Evolutionary conservation across 176 grass and related monocot genomes (phyloP), one percentile per base, ranked within the genome.

Genomic region (Leersia perrieri): DNA sequence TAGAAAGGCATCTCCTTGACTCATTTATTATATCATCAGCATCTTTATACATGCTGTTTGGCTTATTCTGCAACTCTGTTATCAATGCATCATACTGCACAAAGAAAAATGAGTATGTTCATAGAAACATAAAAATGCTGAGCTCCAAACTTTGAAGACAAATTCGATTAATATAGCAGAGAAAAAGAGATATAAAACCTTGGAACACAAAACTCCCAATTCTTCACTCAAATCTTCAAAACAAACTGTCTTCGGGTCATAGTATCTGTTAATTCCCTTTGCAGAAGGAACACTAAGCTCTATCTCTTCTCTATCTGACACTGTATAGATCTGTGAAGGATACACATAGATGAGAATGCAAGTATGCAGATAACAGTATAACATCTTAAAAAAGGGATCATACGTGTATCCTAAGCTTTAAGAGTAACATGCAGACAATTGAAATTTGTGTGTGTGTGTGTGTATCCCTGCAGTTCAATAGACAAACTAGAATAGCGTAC

Each of bases 191-290:
- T 66, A 75, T 60, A n/a, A 40, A 66, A 94, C 86, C 92, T 91
- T 86, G 38, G 86, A 76, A 66, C 13, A 77, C 25, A 94, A 49
- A 83, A 30, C 22, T 57, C 23, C 14, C 72, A 92, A 73, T 62
- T 92, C 82, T 80, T 62, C 80, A 80, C 80, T 77, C 32, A 98
- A 76, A 63, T 88, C 83, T 71, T 94, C 86, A 74, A 94, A 88
- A 57, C 69, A 63, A 76, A 92, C 74, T 14, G 33, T 68, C 49
- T 80, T 94, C 1, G 85, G 58, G 49, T 85, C 83, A 86, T 94
- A 98, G 84, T 89, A 98, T 87, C 64, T 78, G 51, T 68, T 87
- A 51, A 98, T 74, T 85, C 92, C 86, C 90, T 85, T 85, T 82
- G 92, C 86, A 42, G 77, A 80, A 88, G 90, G 92, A 75, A 92